Conservation (phyloP, 1,284 basidiomycete species). For the Gastroboletus turbinatus region DNA sequence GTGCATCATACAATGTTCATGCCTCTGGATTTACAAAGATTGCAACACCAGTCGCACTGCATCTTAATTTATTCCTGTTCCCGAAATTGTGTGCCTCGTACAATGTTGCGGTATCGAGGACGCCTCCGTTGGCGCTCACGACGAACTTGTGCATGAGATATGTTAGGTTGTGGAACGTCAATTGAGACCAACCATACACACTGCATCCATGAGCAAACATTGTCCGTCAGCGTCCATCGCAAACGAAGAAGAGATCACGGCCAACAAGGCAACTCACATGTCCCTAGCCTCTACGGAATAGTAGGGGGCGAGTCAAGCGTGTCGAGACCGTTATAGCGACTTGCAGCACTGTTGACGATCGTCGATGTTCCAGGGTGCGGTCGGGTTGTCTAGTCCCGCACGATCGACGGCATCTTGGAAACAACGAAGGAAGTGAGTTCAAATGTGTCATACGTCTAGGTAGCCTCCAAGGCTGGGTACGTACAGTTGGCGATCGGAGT, state of each 20-base stretch:
- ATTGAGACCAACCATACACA: conserved; percentile 30
- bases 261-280: conserved; percentile 17
- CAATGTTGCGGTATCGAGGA: conserved; percentile 28
- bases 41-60: neutral
- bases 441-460: neutral
- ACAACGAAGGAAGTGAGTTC: neutral
- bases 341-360: conserved; percentile 29
- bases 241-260: neutral
- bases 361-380: conserved; percentile 33
- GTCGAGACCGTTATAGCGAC: conserved; percentile 33
- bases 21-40: neutral
- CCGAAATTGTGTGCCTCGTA: conserved; percentile 28
- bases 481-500: conserved; percentile 30
- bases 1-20: neutral
- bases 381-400: conserved; percentile 27
- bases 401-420: conserved; percentile 23
- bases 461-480: neutral
- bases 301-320: conserved; percentile 1
- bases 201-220: conserved; percentile 1
- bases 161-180: conserved; percentile 33
- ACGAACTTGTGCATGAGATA: conserved; percentile 32
- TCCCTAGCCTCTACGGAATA: conserved; percentile 15
- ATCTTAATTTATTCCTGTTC: neutral
- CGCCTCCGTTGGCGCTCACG: conserved; percentile 28
- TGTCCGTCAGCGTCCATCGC: neutral